Evolutionary conservation across 768 basidiomycete genomes (phyloP).

Genomic region (Cystobasidiopsis lactophilus): DNA sequence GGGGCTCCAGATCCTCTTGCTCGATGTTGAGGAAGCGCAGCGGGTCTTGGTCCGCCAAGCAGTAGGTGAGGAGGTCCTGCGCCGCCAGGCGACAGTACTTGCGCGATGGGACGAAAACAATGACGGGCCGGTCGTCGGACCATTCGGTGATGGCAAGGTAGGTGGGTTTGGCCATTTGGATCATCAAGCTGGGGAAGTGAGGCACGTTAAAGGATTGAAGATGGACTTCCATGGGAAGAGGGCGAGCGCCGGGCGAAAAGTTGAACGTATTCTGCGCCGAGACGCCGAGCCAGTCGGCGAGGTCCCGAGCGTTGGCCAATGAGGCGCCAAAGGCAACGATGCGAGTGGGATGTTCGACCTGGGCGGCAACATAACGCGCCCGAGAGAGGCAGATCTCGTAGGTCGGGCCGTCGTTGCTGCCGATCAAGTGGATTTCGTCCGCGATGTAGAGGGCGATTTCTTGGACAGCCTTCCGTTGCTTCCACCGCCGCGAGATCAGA

Average conservation of each 20-base stretch:
- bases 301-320: slow-evolving; percentile 78
- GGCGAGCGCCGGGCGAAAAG: slow-evolving; percentile 89
- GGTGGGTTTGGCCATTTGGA: slow-evolving; percentile 94
- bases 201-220: slow-evolving; percentile 84
- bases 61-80: slow-evolving; percentile 71
- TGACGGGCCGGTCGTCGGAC: slow-evolving; percentile 61
- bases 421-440: slow-evolving; percentile 84
- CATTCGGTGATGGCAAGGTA: slow-evolving; percentile 81
- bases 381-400: slow-evolving; percentile 91
- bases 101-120: slow-evolving; percentile 77
- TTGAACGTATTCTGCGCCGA: slow-evolving; percentile 90
- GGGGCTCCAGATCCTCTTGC: slow-evolving; percentile 55
- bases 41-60: slow-evolving; percentile 60
- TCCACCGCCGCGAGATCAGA: slow-evolving; percentile 77
- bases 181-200: slow-evolving; percentile 98
- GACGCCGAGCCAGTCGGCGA: slow-evolving; percentile 95
- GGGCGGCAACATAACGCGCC: slow-evolving; percentile 86
- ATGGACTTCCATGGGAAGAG: slow-evolving; percentile 90
- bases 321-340: slow-evolving; percentile 90
- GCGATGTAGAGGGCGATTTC: slow-evolving; percentile 78
- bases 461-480: slow-evolving; percentile 88
- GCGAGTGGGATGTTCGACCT: slow-evolving; percentile 62
- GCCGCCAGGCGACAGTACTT: slow-evolving; percentile 87
- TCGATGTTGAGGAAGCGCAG: slow-evolving; percentile 80
- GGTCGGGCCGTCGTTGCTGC: slow-evolving; percentile 82